These are phyloP conservation scores for Ogataea methanolica DNA, from an alignment of 805 yeast species.

Conservation along the genomic window DNA sequence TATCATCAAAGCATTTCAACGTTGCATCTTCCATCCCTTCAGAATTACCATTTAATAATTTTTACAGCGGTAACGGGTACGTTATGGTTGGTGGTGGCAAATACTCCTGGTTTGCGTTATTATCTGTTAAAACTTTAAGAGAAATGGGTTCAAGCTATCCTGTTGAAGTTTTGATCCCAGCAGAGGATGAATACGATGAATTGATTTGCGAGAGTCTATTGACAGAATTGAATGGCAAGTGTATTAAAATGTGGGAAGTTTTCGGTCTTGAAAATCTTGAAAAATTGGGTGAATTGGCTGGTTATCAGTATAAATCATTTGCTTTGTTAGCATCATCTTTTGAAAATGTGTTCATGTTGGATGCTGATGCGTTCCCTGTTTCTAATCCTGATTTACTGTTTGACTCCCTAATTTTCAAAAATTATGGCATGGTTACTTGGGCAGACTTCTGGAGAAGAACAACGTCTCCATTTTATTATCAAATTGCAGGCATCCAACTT, in stretches of 20 bases:
- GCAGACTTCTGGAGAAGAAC: slow-evolving; percentile 89
- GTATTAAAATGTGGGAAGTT: slow-evolving; percentile 32
- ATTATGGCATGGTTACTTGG: slow-evolving; percentile 58
- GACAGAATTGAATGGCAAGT: slow-evolving; percentile 34
- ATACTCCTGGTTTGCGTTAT: slow-evolving; percentile 31
- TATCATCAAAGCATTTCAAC: slow-evolving; percentile 39
- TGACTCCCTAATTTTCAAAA: slow-evolving; percentile 47
- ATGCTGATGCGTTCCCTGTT: slow-evolving; percentile 73
- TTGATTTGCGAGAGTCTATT: slow-evolving; percentile 32
- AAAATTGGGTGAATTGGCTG: slow-evolving; percentile 10
- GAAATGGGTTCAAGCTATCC: slow-evolving; percentile 35
- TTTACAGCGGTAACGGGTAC: slow-evolving; percentile 18
- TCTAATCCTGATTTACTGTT: slow-evolving; percentile 60
- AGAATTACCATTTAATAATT: slow-evolving; percentile 18
- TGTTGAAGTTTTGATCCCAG: slow-evolving; percentile 35
- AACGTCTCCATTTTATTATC: slow-evolving; percentile 68
- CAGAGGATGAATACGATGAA: slow-evolving; percentile 31
- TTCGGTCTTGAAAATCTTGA: slow-evolving; percentile 25
- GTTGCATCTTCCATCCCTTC: slow-evolving; percentile 43
- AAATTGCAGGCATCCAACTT: slow-evolving; percentile 56
- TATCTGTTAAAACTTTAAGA: slow-evolving; percentile 33
- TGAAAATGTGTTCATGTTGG: slow-evolving; percentile 65
- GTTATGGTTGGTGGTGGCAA: slow-evolving; percentile 38
- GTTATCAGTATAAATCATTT: slow-evolving; percentile 30
- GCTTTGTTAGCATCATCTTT: slow-evolving; percentile 65